phyloP scores from a whole-genome alignment of 2,329 filamentous ascomycete species.

The Fusarium siculi region DNA sequence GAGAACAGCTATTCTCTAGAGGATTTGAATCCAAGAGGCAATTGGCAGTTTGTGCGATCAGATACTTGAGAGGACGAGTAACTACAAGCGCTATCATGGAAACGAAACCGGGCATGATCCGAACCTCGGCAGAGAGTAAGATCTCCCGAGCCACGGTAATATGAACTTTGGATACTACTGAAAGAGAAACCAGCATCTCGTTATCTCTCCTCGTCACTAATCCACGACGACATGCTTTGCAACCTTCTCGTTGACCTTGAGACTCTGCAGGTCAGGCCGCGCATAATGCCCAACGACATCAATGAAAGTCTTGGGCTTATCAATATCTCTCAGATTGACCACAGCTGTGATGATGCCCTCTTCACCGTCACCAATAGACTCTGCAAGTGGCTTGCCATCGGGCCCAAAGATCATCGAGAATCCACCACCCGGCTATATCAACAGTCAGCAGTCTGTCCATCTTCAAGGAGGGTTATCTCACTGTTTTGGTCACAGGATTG shows the following conservation, averaged over 20 bases:
- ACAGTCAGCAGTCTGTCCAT: neutral
- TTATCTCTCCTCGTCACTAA: neutral
- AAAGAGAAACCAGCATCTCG: accelerated
- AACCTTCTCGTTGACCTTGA: neutral
- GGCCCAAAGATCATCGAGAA: constrained; percentile 5
- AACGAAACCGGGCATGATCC: neutral
- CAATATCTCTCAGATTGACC: neutral
- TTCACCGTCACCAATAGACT: neutral
- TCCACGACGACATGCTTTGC: neutral
- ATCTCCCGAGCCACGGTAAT: accelerated
- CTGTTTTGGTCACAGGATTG: neutral
- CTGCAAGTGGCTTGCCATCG: neutral
- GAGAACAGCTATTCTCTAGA: neutral
- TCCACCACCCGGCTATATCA: neutral
- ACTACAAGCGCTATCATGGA: neutral
- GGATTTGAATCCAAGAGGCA: accelerated
- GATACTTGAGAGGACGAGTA: neutral
- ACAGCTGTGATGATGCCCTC: neutral
- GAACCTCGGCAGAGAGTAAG: accelerated
- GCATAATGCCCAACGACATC: constrained; percentile 3
- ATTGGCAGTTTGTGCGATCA: neutral
- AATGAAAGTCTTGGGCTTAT: neutral
- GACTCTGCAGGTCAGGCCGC: neutral
- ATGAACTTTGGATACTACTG: accelerated
- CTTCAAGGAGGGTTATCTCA: neutral